Base-by-base conservation (phyloP, 257 asterid species). In the Anisodus acutangulus region DNA sequence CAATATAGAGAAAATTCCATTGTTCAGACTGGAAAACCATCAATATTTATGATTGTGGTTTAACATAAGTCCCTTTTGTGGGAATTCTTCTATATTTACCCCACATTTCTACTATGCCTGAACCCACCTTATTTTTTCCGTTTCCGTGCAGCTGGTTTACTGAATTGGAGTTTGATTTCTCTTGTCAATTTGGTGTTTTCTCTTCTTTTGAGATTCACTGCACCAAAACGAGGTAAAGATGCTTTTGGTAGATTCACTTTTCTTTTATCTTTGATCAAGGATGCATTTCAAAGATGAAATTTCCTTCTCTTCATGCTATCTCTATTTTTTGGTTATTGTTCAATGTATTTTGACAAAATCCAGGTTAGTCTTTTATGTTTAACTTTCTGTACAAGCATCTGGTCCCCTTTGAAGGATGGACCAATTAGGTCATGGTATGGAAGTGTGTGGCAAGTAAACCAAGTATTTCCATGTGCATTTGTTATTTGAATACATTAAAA, bases 161-260 rank as follows among this genome's bases (percentile, higher is more conserved):
- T 91, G 88, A 89, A 91, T 83, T 92, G 98, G 98, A 93, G 96
- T 87, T 89, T 94, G 93, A 91, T 94, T 85, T 93, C 94, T 85
- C 79, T 94, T 72, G 78, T 94, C 88, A 88, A 91, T 90, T 79
- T 94, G 89, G 91, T 89, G 87, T 89, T 93, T 85, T 94, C 96
- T 84, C 93, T 94, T 84, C 68, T 92, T 19, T 79, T 94, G 83
- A 90, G 93, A 82, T 94, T 89, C 83, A 88, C 87, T 81, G 90
- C 93, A 80, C 92, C 93, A 8, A 90, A 92, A 92, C 82, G 95
- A 94, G 98, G 98, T 93, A 69, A 53, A 85, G 49, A 43, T 47
- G 67, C 86, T 68, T 31, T 41, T 67, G 47, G 62, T 79, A 67
- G 60, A 62, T 80, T 58, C 51, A 16, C 47, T 8, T 78, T 11